Evolutionary conservation across 805 yeast genomes (phyloP).

Genomic region (Tetrapisispora taiwanensis): DNA sequence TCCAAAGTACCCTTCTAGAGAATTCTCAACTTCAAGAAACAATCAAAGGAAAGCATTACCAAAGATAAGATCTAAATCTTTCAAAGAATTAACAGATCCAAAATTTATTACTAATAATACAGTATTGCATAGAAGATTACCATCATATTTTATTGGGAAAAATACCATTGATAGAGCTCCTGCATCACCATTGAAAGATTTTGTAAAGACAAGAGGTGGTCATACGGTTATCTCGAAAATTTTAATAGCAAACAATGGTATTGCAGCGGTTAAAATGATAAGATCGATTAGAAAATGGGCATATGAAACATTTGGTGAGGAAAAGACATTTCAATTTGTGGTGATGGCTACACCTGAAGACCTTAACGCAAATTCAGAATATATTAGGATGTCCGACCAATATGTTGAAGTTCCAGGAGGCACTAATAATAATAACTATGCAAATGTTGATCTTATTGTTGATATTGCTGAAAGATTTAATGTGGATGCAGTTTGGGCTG

Average conservation of each 20-base stretch:
- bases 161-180: constrained; percentile 70
- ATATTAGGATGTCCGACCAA: constrained; percentile 98
- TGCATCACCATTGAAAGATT: constrained; percentile 66
- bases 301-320: constrained; percentile 94
- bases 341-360: constrained; percentile 99
- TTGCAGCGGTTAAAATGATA: constrained; percentile 97
- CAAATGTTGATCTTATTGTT: constrained; percentile 93
- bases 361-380: constrained; percentile 91
- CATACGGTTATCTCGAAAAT: constrained; percentile 88
- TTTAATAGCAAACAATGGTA: constrained; percentile 95
- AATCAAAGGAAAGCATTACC: constrained; percentile 1
- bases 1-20: too few species aligned
- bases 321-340: constrained; percentile 83
- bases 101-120: constrained; percentile 29
- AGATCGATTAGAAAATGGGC: constrained; percentile 98
- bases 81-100: neutral
- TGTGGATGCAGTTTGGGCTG: constrained; percentile 99
- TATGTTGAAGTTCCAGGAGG: constrained; percentile 98
- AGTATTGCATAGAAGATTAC: constrained; percentile 35
- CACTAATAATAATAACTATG: constrained; percentile 95
- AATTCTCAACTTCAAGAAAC: neutral
- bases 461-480: constrained; percentile 94
- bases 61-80: constrained; percentile 1
- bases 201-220: constrained; percentile 78
- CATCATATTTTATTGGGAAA: constrained; percentile 72